Conservation (phyloP, 805 yeast genomes). For the Clavispora carvajalis region DNA sequence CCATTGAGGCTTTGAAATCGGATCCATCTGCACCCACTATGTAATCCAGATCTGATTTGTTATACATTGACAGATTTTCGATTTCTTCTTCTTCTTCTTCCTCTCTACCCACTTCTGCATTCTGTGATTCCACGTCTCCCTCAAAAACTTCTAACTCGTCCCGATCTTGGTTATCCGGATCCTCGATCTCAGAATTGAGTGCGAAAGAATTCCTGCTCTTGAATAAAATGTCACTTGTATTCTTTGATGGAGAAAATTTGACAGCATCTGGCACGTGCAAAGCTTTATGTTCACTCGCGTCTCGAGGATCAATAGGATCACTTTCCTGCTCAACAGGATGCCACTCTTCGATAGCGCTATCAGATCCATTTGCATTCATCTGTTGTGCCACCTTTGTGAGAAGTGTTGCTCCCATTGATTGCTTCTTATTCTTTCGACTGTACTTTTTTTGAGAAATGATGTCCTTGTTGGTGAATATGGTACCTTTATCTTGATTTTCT, state of each 20-base stretch:
- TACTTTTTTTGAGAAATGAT: not conserved
- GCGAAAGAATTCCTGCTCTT: not conserved
- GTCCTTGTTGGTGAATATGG: slow-evolving; percentile 6
- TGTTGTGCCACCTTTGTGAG: not conserved
- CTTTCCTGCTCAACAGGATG: too few species aligned
- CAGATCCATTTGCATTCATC: too few species aligned
- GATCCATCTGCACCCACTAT: not conserved
- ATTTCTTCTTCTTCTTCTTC: not conserved
- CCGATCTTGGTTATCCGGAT: not conserved
- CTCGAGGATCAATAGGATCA: not conserved
- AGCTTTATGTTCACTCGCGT: too few species aligned
- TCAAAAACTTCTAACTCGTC: not conserved
- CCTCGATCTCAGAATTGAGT: not conserved
- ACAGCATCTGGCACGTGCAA: not conserved
- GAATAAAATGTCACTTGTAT: too few species aligned
- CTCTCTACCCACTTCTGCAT: not conserved
- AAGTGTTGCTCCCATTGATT: not conserved
- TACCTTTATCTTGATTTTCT: slow-evolving; percentile 6
- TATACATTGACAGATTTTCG: not conserved
- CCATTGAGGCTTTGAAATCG: not conserved
- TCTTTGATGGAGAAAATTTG: not conserved
- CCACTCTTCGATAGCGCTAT: too few species aligned
- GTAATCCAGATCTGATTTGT: not conserved
- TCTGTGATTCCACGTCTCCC: not conserved
- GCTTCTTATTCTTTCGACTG: not conserved